Evolutionary conservation across 2,329 filamentous ascomycete species (phyloP).

Genomic region (Apiospora aurea): DNA sequence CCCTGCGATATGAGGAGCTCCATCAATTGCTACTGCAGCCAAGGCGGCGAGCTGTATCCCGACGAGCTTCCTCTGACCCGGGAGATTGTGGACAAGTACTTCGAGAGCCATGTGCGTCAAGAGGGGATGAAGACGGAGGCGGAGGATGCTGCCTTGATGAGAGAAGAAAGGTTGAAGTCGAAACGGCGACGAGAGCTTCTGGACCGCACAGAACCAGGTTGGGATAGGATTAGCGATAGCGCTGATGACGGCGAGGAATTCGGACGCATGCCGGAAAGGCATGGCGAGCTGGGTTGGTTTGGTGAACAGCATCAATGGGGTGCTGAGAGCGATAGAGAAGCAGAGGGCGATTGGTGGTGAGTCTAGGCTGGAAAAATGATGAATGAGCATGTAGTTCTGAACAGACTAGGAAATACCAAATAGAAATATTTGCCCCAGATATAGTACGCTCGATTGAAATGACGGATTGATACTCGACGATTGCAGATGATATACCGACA

Average conservation of each 20-base stretch:
- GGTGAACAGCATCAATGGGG: background rate
- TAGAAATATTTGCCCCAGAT: no score
- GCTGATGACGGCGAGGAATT: background rate
- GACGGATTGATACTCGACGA: no score
- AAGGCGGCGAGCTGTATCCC: constrained; percentile 6
- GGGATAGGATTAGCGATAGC: background rate
- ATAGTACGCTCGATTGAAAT: no score
- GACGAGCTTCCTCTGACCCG: constrained; percentile 20
- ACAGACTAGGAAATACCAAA: no score
- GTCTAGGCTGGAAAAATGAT: background rate
- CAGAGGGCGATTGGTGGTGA: background rate
- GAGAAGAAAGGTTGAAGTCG: background rate
- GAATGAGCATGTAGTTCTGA: no score
- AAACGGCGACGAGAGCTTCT: background rate
- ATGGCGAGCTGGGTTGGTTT: background rate
- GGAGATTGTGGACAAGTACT: constrained; percentile 8
- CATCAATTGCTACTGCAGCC: background rate
- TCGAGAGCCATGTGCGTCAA: background rate
- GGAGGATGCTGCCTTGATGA: background rate
- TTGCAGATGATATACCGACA: no score
- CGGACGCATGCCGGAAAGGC: background rate
- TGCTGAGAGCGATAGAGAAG: background rate
- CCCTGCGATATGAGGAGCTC: constrained; percentile 23
- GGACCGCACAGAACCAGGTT: background rate
- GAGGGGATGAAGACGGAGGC: background rate